Evolutionary conservation across 2,329 filamentous ascomycete species (phyloP), one percentile per base, ranked within the genome.

Genomic region (Orbilia javanica): DNA sequence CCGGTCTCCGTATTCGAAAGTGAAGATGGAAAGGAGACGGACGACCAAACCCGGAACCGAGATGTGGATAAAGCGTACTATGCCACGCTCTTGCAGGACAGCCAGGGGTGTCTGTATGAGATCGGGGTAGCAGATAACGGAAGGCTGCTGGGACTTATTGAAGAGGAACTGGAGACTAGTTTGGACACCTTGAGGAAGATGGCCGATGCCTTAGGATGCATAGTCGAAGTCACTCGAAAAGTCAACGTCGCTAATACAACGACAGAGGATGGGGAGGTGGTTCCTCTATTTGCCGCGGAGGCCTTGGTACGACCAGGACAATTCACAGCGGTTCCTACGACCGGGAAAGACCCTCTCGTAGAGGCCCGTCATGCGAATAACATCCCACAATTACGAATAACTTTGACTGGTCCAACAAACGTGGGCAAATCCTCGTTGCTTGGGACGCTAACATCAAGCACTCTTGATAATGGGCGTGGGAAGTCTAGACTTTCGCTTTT

Each of bases 121-220:
- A 97, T 99, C 83, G 96, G 96, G 0, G 94, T 99, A 8, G 92
- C 94, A 29, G 96, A 99, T 83, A 94, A 98, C 85, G 96, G 96
- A 6, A 93, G 92, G 0, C 90, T 99, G 73, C 89, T 97, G 48
- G 96, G 96, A 0, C 86, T 99, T 55, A 92, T 93, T 1, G 90
- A 92, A 80, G 94, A 97, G 82, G 96, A 99, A 84, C 89, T 99
- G 87, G 89, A 95, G 79, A 95, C 98, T 84, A 97, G 94, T 83
- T 87, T 98, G 78, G 88, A 88, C 48, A 97, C 94, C 72, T 85
- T 99, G 42, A 89, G 90, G 78, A 90, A 92, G 63, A 99, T 99
- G 95, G 95, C 96, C 42, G 92, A 93, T 10, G 97, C 93, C 83
- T 85, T 99, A 60, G 95, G 96, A 4, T 98, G 96, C 82, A 89